phyloP scores from a whole-genome alignment of 345 rosid genomes.

The Angophora floribunda region DNA sequence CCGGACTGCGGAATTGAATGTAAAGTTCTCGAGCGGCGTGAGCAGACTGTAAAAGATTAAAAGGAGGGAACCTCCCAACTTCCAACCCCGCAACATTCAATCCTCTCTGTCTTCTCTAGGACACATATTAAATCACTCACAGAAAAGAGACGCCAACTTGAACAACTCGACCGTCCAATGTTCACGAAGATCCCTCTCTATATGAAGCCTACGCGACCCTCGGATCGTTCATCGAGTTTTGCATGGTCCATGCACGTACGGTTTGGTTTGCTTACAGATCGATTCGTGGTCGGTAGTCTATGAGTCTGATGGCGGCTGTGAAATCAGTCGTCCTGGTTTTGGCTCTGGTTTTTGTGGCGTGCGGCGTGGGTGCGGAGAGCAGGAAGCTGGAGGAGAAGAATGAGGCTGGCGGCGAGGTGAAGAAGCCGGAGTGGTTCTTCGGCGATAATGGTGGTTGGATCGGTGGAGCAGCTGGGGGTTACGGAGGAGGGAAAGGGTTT shows the following conservation, averaged over 20 bases:
- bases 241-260: background rate
- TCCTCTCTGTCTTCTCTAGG: background rate
- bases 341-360: slow-evolving; percentile 1
- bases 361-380: background rate
- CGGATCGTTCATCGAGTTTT: background rate
- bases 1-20: background rate
- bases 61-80: background rate
- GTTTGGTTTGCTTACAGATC: background rate
- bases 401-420: background rate
- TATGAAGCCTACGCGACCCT: background rate
- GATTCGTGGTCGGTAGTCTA: background rate
- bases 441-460: slow-evolving; percentile 7
- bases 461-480: background rate
- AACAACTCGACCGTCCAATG: background rate
- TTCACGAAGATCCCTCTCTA: background rate
- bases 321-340: background rate
- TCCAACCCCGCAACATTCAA: background rate
- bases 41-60: background rate
- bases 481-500: background rate
- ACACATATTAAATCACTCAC: background rate
- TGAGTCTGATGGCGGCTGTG: background rate
- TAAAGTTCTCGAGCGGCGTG: background rate
- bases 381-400: slow-evolving; percentile 9
- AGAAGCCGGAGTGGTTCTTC: slow-evolving; percentile 11
- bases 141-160: background rate